Conservation (phyloP, 1,139 yeast genomes). For the Yamadazyma triangularis region DNA sequence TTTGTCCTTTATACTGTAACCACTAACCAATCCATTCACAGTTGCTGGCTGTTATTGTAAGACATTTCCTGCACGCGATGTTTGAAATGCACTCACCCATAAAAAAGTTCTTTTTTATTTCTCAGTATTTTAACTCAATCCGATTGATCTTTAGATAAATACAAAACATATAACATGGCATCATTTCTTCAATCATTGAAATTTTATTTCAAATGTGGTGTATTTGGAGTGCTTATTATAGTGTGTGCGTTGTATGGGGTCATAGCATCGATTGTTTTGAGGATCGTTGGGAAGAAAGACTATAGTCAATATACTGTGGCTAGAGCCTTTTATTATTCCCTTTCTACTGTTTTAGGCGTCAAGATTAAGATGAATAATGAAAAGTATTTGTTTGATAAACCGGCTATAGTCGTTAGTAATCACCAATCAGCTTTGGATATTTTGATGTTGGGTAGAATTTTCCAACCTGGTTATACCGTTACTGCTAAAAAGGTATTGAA, state of each 20-base stretch:
- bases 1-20: too few relatives aligned
- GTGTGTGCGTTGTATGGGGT: conserved; percentile 74
- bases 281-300: conserved; percentile 69
- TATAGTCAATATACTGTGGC: conserved; percentile 91
- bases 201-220: conserved; percentile 51
- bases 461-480: conserved; percentile 87
- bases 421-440: conserved; percentile 92
- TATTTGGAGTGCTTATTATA: conserved; percentile 50
- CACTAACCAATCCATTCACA: too few relatives aligned
- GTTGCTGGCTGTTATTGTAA: too few relatives aligned
- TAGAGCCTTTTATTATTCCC: conserved; percentile 62
- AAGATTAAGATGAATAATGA: conserved; percentile 62
- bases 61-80: too few relatives aligned
- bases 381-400: conserved; percentile 51
- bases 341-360: conserved; percentile 62
- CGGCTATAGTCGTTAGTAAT: conserved; percentile 82
- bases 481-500: conserved; percentile 86
- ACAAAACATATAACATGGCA: too few relatives aligned
- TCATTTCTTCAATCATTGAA: conserved; percentile 18
- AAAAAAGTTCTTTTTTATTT: too few relatives aligned
- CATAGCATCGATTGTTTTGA: conserved; percentile 61
- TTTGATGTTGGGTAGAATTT: conserved; percentile 69
- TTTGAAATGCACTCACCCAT: too few relatives aligned
- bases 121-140: too few relatives aligned
- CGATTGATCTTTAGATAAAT: too few relatives aligned